Evolutionary conservation across 805 yeast genomes (phyloP), one percentile per base, ranked within the genome.

Genomic region (Cyberlindnera maclurae): DNA sequence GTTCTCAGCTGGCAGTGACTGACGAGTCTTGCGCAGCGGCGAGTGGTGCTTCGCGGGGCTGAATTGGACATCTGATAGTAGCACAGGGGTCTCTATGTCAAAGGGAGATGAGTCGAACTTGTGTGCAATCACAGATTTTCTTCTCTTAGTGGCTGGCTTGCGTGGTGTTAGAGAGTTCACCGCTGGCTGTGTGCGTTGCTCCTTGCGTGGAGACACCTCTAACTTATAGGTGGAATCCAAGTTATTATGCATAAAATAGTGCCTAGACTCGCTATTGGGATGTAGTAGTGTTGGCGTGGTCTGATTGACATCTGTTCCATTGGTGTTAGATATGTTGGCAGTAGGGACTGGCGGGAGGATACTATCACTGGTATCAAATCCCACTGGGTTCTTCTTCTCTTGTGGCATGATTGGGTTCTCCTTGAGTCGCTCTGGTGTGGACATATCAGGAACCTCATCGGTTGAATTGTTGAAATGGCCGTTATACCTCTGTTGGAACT

Each of bases 381-480:
- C 56, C 12, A 40, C 39, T 16, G 13, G 13, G 16, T 33, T 40
- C 20, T 41, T 41, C 15, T 29, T 20, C 3, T 52, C 34, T 12
- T 37, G 30, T 11, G 59, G 59, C 58, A 55, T 54, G 7, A 55
- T 52, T 30, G 59, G 59, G 28, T 55, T 55, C 3, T 37, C 45
- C 15, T 27, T 35, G 16, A 41, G 28, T 13, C 31, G 20, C 9
- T 37, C 29, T 11, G 29, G 29, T 13, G 33, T 39, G n/a, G 33
- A 36, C 11, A 15, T 30, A 3, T 30, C 29, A 12, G 16, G 20
- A 12, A 20, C 24, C 24, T 29, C 29, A 15, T 31, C 36, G 10
- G 24, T 30, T 1, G 33, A 33, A 28, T 36, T 38, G 10, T 20
- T 37, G 10, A 45, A 20, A 20, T 40, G 41, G n/a, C 37, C 38